Conservation (phyloP, 1,284 basidiomycete species). For the Ceratobasidium sp. region DNA sequence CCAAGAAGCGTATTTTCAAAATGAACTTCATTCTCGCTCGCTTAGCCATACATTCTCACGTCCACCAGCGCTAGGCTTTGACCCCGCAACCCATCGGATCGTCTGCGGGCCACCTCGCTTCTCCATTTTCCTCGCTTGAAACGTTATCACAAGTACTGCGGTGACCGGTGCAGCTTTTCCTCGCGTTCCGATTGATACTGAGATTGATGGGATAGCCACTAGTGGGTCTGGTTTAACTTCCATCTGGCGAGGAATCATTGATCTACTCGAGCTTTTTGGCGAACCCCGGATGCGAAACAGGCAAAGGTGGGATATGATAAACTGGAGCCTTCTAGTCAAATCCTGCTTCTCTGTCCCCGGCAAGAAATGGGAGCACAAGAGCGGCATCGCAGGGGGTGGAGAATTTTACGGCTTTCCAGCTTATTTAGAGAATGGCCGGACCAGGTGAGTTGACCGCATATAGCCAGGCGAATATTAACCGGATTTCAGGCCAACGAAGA, state of each 20-base stretch:
- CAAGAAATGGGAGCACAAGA: slow-evolving; percentile 7
- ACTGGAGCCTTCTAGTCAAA: slow-evolving; percentile 22
- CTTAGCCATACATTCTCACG: slow-evolving; percentile 27
- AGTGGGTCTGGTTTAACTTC: slow-evolving; percentile 18
- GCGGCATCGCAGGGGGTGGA: slow-evolving; percentile 15
- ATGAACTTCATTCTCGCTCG: background rate
- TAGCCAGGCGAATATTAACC: background rate
- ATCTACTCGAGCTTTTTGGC: slow-evolving; percentile 25
- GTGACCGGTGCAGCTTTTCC: slow-evolving; percentile 18
- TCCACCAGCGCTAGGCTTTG: slow-evolving; percentile 21
- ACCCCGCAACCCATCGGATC: background rate
- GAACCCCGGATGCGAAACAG: background rate
- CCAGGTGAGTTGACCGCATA: background rate
- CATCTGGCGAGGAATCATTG: slow-evolving; percentile 20
- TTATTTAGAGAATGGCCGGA: slow-evolving; percentile 14
- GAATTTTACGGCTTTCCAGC: slow-evolving; percentile 32
- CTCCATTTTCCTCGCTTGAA: slow-evolving; percentile 9
- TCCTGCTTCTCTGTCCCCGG: slow-evolving; percentile 24
- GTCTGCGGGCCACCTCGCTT: slow-evolving; percentile 22
- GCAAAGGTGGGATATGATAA: background rate
- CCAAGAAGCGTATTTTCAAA: background rate
- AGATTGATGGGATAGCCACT: slow-evolving; percentile 3
- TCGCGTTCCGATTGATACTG: slow-evolving; percentile 22
- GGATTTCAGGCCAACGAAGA: slow-evolving; percentile 32
- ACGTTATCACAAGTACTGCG: background rate